Base-by-base conservation (phyloP, 768 basidiomycete genomes). In the Hortiboletus flavorubellus region DNA sequence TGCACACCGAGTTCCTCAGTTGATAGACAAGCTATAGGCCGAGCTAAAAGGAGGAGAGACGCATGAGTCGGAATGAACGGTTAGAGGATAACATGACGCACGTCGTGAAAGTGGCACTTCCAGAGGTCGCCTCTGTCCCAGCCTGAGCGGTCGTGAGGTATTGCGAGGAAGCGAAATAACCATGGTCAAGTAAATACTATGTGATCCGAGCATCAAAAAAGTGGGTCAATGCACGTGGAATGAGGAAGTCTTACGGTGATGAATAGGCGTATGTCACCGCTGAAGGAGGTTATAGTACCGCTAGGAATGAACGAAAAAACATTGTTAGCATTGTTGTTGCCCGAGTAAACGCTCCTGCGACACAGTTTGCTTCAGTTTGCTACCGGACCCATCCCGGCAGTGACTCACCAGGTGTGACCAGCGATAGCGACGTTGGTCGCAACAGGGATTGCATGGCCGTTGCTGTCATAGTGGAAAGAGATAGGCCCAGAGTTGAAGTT, bases 121-220 rank as follows among this genome's bases (percentile, higher is more conserved):
- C 84, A 12, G 77, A 76, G 1, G 82, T 85, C n/a, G 82, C 78
- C 65, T 87, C 85, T 0, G 82, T 83, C 11, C 85, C 85, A 9
- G 76, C 84, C 62, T 86, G 84, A 3, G 78, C 77, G 18, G 79
- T 85, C 45, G 69, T 78, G 44, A 86, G 73, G 69, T 76, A 87
- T 62, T 86, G 80, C 5, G 81, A 78, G 10, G 76, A 64, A 53
- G 72, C 72, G 30, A 87, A 60, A 7, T 79, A 75, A 42, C 78
- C 71, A 53, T 76, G 74, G 16, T 78, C 55, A 3, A 78, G 78
- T 56, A 87, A 68, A 58, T 82, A 82, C 83, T 86, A 26, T 5
- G 23, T 49, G 2, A 48, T 16, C 31, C 5, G 5, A 2, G 7
- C 16, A 33, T 56, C 16, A 64, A 39, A n/a, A n/a, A 46, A 46